These are phyloP conservation scores for Rosa hybrid DNA, from an alignment of 331 rosid species.

Conservation along the genomic window DNA sequence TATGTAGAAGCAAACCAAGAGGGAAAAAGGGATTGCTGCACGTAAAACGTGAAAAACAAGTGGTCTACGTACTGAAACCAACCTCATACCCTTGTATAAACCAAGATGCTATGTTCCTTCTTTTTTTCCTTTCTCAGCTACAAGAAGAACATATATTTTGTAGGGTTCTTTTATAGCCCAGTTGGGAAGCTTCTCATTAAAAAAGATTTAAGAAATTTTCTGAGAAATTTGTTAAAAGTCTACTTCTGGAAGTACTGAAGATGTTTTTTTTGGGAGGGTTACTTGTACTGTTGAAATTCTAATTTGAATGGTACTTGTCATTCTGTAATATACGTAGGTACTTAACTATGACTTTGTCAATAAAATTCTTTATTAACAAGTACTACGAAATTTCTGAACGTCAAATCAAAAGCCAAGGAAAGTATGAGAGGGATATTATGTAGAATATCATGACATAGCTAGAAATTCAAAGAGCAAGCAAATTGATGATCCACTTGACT, in stretches of 20 bases:
- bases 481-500: no score
- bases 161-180: not conserved
- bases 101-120: not conserved
- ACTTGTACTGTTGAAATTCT: not conserved
- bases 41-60: constrained; percentile 1
- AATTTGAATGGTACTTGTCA: not conserved
- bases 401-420: not conserved
- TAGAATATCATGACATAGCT: not conserved
- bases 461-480: no score
- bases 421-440: not conserved
- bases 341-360: not conserved
- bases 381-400: not conserved
- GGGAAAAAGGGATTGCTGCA: constrained; percentile 1
- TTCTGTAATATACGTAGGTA: not conserved
- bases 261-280: not conserved
- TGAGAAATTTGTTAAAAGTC: constrained; percentile 21
- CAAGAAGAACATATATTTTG: not conserved
- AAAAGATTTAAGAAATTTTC: not conserved
- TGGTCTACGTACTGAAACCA: not conserved
- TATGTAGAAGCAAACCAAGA: constrained; percentile 4
- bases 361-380: not conserved
- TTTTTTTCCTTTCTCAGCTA: not conserved
- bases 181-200: not conserved
- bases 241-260: not conserved
- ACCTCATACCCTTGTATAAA: constrained; percentile 12